Base-by-base conservation (phyloP, 148 eudicot species). In the Rhododendron ferrugineum region DNA sequence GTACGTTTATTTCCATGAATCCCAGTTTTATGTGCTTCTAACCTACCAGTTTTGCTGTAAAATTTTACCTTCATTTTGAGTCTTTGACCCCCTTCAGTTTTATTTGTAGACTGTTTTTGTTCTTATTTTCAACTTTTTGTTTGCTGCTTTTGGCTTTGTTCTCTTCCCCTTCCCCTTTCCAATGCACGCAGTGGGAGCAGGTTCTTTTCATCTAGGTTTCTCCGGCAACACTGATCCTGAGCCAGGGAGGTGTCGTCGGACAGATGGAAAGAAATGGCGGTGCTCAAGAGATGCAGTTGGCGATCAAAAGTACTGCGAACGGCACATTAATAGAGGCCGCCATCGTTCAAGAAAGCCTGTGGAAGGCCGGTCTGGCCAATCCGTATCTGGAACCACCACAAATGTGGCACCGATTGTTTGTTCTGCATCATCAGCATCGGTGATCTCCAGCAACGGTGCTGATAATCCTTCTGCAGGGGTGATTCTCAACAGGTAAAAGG, bases 181-280 rank as follows among this genome's bases (percentile, higher is more conserved):
- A 46, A 62, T 78, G 10, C 15, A 44, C 70, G 83, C 36, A 93
- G 94, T 86, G 76, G 95, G 95, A 82, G 93, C 96, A 98, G 95
- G 98, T 44, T 78, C 93, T 89, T 94, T 93, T 92, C 96, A 92
- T 94, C 90, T 92, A 74, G 98, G 98, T 46, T 92, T 90, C 86
- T 88, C 96, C 2, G 93, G 95, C 88, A 94, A 85, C 94, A 91
- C 87, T 8, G 81, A 78, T 46, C 81, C 81, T 26, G 81, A 78
- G 34, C 81, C 81, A 1, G 81, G 81, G 81, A 78, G 81, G 81
- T 78, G 81, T 78, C 81, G 81, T 28, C 18, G 81, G n/a, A 78
- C 81, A 1, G 81, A 78, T 78, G 81, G 81, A 78, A 78, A 78
- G 81, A 78, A 78, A 78, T 78, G 81, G 81, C 81, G 81, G 81